phyloP scores from a whole-genome alignment of 495 filamentous ascomycete species.

The Daldinia grandis region DNA sequence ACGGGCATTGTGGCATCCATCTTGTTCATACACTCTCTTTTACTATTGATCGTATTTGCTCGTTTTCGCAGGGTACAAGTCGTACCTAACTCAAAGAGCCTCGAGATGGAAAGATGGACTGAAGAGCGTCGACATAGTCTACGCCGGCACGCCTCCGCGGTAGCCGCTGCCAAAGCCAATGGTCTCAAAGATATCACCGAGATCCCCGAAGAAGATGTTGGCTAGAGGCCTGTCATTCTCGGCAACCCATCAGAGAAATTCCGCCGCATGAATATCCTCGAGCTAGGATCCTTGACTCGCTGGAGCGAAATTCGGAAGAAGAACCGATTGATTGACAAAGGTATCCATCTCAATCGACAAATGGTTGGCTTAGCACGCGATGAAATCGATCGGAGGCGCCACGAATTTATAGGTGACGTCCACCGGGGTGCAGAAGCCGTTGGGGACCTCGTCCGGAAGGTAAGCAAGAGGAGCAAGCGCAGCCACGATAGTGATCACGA shows the following conservation, averaged over 20 bases:
- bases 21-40: constrained; percentile 67
- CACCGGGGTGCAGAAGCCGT: constrained; percentile 40
- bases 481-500: constrained; percentile 41
- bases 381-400: constrained; percentile 45
- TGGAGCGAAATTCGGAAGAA: constrained; percentile 76
- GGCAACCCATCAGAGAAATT: constrained; percentile 72
- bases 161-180: constrained; percentile 48
- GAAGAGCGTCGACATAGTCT: constrained; percentile 53
- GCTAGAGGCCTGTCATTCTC: constrained; percentile 71
- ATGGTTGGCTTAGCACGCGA: constrained; percentile 49
- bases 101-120: constrained; percentile 61
- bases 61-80: constrained; percentile 72
- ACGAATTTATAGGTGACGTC: constrained; percentile 42
- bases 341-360: constrained; percentile 50
- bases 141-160: constrained; percentile 46
- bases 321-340: constrained; percentile 66
- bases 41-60: constrained; percentile 65
- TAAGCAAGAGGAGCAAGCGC: constrained; percentile 49
- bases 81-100: constrained; percentile 63
- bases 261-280: constrained; percentile 71
- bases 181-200: constrained; percentile 51
- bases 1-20: constrained; percentile 71
- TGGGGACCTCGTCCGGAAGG: constrained; percentile 47
- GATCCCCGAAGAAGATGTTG: constrained; percentile 58
- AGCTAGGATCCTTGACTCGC: constrained; percentile 67